Evolutionary conservation across 176 grass and related monocot genomes (phyloP), one percentile per base, ranked within the genome.

Genomic region (Poa annua): DNA sequence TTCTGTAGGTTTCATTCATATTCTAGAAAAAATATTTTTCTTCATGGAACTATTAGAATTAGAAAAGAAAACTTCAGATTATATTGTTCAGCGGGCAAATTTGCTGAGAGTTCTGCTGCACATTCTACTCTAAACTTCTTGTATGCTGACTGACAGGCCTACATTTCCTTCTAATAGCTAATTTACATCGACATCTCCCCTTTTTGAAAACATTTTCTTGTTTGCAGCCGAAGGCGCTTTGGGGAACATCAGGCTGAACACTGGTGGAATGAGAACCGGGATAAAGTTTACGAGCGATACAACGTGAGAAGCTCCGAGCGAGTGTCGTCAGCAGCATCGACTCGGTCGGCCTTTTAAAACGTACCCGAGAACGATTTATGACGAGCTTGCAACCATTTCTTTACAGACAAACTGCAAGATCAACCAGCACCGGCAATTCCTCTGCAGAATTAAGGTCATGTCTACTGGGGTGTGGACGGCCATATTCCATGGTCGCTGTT

Each of bases 251-350:
- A 95, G 77, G 96, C 96, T 10, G 96, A 98, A 68, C 74, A 87
- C 47, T 98, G 96, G 96, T 98, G 96, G 96, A 90, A 90, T 44
- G 96, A 95, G 76, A 98, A 98, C 74, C 90, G 93, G 29, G 88
- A 95, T 65, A 95, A 92, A 56, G 96, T 98, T 11, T 95, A 95
- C 2, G 93, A 98, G 82, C 86, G 73, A 33, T 98, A 98, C 77
- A 94, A 95, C 24, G 87, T 98, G 71, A 94, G 86, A 57, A 90
- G 89, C 60, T 98, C 92, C 1, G 96, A 98, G 42, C 85, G 92
- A 20, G 90, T 88, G 10, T 95, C 96, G 19, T 95, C 96, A 19
- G 91, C 93, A 80, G 81, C 93, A n/a, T 93, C 96, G 10, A 82
- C 84, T 57, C 92, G 90, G 42, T 92, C 92, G 24, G 89, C 89